These are phyloP conservation scores for Verticillium tricorpus DNA, from an alignment of 2,329 filamentous ascomycete species.

Conservation along the genomic window DNA sequence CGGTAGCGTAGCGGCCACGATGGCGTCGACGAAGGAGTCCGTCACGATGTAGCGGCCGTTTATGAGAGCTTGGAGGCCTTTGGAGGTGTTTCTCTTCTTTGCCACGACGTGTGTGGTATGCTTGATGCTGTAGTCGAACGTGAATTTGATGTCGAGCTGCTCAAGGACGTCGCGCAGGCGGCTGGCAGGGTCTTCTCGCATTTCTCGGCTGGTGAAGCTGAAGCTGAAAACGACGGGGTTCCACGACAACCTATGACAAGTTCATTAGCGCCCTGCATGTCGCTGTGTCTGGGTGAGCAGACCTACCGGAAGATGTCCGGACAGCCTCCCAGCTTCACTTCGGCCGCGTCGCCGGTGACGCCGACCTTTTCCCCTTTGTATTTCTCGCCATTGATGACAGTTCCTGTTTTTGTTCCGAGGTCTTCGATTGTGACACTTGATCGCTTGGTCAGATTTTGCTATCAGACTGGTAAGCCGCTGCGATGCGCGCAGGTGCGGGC, in stretches of 20 bases:
- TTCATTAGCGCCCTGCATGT: background rate
- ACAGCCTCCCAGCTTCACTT: constrained; percentile 69
- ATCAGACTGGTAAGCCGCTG: background rate
- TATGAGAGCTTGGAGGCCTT: constrained; percentile 80
- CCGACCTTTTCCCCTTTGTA: constrained; percentile 58
- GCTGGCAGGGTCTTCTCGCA: constrained; percentile 60
- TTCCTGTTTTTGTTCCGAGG: constrained; percentile 79
- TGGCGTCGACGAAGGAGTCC: constrained; percentile 66
- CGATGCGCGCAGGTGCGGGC: background rate
- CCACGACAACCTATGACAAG: constrained; percentile 64
- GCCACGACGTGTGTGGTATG: constrained; percentile 84
- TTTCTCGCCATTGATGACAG: constrained; percentile 67
- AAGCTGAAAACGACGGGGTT: constrained; percentile 76
- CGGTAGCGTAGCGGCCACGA: constrained; percentile 56
- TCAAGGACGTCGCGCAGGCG: constrained; percentile 65
- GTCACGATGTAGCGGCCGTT: constrained; percentile 76
- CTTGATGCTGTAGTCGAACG: constrained; percentile 63
- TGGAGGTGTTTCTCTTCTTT: constrained; percentile 84
- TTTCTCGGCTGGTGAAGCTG: constrained; percentile 67
- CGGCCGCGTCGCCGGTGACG: constrained; percentile 51
- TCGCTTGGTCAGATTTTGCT: constrained; percentile 60
- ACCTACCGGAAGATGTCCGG: constrained; percentile 55
- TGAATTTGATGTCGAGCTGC: constrained; percentile 82
- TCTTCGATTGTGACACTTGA: constrained; percentile 74
- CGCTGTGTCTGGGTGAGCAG: background rate